Conservation (phyloP, 495 filamentous ascomycete species). For the Aspergillus avenaceus region DNA sequence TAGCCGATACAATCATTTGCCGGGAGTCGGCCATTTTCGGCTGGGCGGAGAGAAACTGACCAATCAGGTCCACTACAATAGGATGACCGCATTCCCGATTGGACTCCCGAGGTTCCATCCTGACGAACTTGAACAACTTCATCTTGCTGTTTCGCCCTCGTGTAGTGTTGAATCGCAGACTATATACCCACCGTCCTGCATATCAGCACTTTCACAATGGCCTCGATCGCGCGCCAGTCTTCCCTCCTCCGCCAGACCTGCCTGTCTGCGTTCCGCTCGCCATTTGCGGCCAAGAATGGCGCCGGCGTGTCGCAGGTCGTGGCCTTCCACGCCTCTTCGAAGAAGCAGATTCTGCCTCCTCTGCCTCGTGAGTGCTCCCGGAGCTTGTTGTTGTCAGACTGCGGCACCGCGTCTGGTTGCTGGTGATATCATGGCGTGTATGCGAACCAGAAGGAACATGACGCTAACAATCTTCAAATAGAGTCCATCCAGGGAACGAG, state of each 20-base stretch:
- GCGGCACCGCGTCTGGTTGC: background rate
- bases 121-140: slow-evolving; percentile 26
- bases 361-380: slow-evolving; percentile 56
- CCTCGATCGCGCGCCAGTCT: slow-evolving; percentile 40
- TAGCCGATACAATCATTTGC: slow-evolving; percentile 10
- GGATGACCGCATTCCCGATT: slow-evolving; percentile 42
- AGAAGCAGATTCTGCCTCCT: slow-evolving; percentile 63
- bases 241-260: slow-evolving; percentile 32
- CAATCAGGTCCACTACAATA: slow-evolving; percentile 40
- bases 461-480: slow-evolving; percentile 39
- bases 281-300: slow-evolving; percentile 35
- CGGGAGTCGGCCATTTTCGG: slow-evolving; percentile 41
- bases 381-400: background rate
- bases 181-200: slow-evolving; percentile 14
- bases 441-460: background rate
- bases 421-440: background rate
- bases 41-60: slow-evolving; percentile 34
- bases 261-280: slow-evolving; percentile 36
- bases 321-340: slow-evolving; percentile 69
- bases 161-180: slow-evolving; percentile 9
- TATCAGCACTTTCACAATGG: slow-evolving; percentile 28
- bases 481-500: slow-evolving; percentile 75
- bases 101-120: slow-evolving; percentile 41
- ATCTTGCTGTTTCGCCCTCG: slow-evolving; percentile 24
- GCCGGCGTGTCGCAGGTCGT: slow-evolving; percentile 45